phyloP scores from a whole-genome alignment of 1,284 basidiomycete species.

The Cutaneotrichosporon cavernicola region DNA sequence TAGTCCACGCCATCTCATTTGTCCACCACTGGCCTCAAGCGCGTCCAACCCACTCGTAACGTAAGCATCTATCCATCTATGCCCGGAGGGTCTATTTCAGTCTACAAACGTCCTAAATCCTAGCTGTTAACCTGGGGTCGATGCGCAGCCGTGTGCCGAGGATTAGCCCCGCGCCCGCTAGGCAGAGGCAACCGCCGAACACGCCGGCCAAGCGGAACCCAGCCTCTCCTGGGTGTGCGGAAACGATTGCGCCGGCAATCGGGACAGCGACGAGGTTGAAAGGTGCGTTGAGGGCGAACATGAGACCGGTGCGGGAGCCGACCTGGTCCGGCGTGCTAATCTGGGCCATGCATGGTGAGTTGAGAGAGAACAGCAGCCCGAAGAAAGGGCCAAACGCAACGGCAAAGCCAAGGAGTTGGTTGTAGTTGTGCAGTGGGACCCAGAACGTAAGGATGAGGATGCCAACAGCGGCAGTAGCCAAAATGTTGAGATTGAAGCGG shows the following conservation, averaged over 20 bases:
- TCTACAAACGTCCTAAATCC: background rate
- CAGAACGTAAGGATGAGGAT: constrained; percentile 32
- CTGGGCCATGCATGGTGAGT: constrained; percentile 32
- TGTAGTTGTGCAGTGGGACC: constrained; percentile 23
- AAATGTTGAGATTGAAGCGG: constrained; percentile 40
- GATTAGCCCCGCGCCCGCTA: constrained; percentile 1
- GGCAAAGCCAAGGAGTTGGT: constrained; percentile 42
- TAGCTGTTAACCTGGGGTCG: background rate
- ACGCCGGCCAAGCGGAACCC: constrained; percentile 2
- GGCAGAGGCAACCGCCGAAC: background rate
- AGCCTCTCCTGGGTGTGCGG: background rate
- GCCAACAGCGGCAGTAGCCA: constrained; percentile 27
- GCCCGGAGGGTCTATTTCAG: background rate
- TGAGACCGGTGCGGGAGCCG: constrained; percentile 34
- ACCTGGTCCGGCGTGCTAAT: constrained; percentile 30
- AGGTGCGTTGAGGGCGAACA: constrained; percentile 30
- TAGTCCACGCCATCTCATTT: too few species aligned
- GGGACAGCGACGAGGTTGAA: constrained; percentile 44
- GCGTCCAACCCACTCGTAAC: too few species aligned
- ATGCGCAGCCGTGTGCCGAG: background rate
- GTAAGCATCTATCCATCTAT: background rate
- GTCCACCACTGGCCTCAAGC: too few species aligned
- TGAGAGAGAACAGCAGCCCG: constrained; percentile 33
- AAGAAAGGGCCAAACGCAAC: constrained; percentile 47
- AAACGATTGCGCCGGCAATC: constrained; percentile 44